phyloP scores from a whole-genome alignment of 495 filamentous ascomycete genomes.

The Pyrenopolyporus hunteri region DNA sequence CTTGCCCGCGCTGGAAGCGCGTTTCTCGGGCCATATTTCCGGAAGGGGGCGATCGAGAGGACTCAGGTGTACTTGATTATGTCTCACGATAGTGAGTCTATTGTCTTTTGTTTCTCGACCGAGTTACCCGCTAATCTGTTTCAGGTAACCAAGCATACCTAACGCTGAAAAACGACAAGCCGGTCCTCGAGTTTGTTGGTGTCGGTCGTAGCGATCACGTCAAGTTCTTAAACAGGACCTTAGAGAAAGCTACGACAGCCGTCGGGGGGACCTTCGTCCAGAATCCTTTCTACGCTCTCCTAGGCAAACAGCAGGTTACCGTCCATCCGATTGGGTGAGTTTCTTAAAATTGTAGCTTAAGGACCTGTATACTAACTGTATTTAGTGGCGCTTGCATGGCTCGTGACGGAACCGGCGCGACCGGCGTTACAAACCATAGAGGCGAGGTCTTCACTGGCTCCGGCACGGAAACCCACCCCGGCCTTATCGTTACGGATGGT shows the following conservation, averaged over 20 bases:
- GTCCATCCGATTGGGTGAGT: constrained; percentile 70
- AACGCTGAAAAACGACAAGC: constrained; percentile 64
- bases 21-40: constrained; percentile 62
- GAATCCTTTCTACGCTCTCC: constrained; percentile 60
- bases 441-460: constrained; percentile 65
- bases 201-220: constrained; percentile 62
- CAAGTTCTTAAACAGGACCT: constrained; percentile 56
- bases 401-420: constrained; percentile 59
- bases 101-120: not conserved
- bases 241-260: constrained; percentile 58
- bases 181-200: constrained; percentile 62
- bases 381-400: constrained; percentile 66
- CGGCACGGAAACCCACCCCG: constrained; percentile 57
- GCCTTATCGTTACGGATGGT: constrained; percentile 67
- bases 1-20: constrained; percentile 57
- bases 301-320: constrained; percentile 64
- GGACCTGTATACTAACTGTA: constrained; percentile 4
- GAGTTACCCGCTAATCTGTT: constrained; percentile 10
- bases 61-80: constrained; percentile 74
- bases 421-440: constrained; percentile 68
- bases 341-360: constrained; percentile 5
- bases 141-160: constrained; percentile 64
- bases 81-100: constrained; percentile 64
- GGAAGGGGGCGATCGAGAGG: constrained; percentile 59
- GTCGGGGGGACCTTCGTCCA: constrained; percentile 65